Evolutionary conservation across 495 filamentous ascomycete species (phyloP).

Genomic region (Penicillium lividum): DNA sequence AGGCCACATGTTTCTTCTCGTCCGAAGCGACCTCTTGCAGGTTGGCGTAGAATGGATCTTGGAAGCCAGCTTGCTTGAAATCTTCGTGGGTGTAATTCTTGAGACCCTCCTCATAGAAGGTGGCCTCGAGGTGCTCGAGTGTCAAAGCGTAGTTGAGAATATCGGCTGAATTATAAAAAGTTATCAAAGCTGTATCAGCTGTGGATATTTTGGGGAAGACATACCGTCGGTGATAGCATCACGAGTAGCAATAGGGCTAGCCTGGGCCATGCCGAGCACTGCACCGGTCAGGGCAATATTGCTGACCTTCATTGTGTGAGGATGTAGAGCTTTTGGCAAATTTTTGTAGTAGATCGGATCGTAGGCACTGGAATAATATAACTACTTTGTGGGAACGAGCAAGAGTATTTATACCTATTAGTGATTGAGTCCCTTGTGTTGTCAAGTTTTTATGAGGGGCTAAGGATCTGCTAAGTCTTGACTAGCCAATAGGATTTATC

Average conservation of each 20-base stretch:
- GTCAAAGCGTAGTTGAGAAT: constrained; percentile 37
- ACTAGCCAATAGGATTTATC: background rate
- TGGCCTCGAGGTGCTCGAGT: constrained; percentile 45
- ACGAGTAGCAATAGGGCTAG: constrained; percentile 17
- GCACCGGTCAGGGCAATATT: constrained; percentile 13
- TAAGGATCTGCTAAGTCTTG: background rate
- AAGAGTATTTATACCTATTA: constrained; percentile 1
- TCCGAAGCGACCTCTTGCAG: constrained; percentile 52
- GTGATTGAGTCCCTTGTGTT: background rate
- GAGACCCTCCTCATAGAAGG: constrained; percentile 57
- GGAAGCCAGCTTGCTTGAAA: constrained; percentile 54
- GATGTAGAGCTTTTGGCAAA: background rate
- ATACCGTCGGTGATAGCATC: constrained; percentile 18
- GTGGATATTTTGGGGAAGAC: background rate
- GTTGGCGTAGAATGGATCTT: constrained; percentile 52
- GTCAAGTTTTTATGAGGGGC: background rate
- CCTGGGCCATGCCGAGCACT: constrained; percentile 14
- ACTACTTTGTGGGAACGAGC: background rate
- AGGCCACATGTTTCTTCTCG: constrained; percentile 59
- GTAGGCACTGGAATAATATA: background rate
- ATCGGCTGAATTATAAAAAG: constrained; percentile 19
- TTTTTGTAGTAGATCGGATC: background rate
- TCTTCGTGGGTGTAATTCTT: constrained; percentile 54
- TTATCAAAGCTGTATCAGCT: background rate
- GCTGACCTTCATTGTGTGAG: constrained; percentile 19